phyloP scores from a whole-genome alignment of 1,284 basidiomycete genomes.

The Sporisorium scitamineum region DNA sequence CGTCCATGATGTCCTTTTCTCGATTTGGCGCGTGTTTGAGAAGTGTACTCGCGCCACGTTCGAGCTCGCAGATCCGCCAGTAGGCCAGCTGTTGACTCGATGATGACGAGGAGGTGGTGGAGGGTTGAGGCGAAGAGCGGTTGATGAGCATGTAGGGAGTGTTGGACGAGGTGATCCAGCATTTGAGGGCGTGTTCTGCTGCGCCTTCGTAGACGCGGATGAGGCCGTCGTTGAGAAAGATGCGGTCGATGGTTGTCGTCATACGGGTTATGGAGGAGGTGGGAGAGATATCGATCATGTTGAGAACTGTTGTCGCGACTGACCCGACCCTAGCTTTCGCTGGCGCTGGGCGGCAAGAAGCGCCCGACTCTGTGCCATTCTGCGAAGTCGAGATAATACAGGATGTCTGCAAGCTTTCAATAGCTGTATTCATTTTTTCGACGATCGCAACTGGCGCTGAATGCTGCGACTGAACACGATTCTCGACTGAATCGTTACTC shows the following conservation, averaged over 20 bases:
- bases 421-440: no score
- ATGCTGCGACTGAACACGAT: no score
- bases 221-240: conserved; percentile 31
- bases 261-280: conserved; percentile 18
- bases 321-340: neutral
- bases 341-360: neutral
- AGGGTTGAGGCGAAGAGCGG: no score
- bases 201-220: conserved; percentile 36
- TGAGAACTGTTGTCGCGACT: neutral
- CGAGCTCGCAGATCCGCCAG: conserved; percentile 41
- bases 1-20: conserved; percentile 35
- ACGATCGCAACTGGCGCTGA: no score
- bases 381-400: no score
- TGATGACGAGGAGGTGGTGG: neutral
- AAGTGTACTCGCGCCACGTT: conserved; percentile 21
- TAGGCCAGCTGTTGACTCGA: conserved; percentile 28
- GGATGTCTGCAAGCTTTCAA: no score
- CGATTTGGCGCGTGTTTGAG: conserved; percentile 13
- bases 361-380: neutral
- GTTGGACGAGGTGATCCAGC: conserved; percentile 37
- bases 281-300: conserved; percentile 2
- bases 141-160: conserved; percentile 28
- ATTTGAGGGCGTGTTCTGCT: conserved; percentile 29
- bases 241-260: conserved; percentile 23
- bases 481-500: no score